These are phyloP conservation scores for Knoxia roxburghii DNA, from an alignment of 257 asterid species.

Conservation along the genomic window DNA sequence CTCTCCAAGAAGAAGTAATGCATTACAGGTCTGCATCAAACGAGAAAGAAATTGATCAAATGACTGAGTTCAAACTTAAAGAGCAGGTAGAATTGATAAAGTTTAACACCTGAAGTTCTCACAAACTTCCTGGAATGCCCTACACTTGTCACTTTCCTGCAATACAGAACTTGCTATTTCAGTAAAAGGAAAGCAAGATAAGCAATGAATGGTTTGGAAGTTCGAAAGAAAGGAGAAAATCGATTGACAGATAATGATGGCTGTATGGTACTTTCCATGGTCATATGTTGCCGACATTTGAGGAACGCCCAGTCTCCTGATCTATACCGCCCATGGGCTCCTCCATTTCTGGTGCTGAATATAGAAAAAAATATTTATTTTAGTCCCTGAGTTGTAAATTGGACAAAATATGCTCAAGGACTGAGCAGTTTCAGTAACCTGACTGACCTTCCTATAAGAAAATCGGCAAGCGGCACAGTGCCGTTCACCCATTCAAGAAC, in stretches of 20 bases:
- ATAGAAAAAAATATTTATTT: conserved; percentile 20
- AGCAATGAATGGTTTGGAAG: neutral
- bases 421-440: conserved; percentile 16
- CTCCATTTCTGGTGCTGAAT: conserved; percentile 83
- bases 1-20: conserved; percentile 96
- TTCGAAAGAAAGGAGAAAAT: conserved; percentile 6
- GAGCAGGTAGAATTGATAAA: conserved; percentile 16
- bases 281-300: conserved; percentile 90
- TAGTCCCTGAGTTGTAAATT: conserved; percentile 9
- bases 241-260: conserved; percentile 21
- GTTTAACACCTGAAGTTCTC: conserved; percentile 63
- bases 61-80: conserved; percentile 14
- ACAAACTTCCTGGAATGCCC: conserved; percentile 81
- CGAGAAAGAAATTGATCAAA: conserved; percentile 19
- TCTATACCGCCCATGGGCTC: conserved; percentile 98
- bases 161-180: conserved; percentile 17
- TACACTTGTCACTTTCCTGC: conserved; percentile 77
- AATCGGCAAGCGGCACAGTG: conserved; percentile 93
- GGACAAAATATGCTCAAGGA: conserved; percentile 9
- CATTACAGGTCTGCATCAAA: conserved; percentile 88
- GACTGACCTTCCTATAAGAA: conserved; percentile 81
- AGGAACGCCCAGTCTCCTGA: conserved; percentile 78
- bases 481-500: conserved; percentile 99
- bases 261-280: conserved; percentile 38
- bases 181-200: neutral